A percentile compares a stretch with the other conserved stretches of the same genome.
Conservation (phyloP, 257 asterid genomes). For the Linderniella brevidens region DNA sequence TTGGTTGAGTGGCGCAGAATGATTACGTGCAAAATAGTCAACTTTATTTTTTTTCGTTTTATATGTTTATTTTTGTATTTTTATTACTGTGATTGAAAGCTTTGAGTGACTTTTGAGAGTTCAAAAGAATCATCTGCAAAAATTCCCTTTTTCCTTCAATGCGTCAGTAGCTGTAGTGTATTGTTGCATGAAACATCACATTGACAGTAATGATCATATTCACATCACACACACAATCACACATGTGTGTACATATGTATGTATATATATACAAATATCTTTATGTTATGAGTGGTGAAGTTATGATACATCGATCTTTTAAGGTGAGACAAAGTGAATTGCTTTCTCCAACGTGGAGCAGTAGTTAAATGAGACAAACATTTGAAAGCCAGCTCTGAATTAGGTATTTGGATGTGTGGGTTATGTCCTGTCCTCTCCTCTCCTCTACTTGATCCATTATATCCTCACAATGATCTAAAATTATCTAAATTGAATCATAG, state of each 20-base stretch:
- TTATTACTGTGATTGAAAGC: constrained; percentile 2
- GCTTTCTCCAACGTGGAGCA: not conserved
- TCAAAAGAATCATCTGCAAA: not conserved
- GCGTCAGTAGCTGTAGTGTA: not conserved
- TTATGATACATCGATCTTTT: not conserved
- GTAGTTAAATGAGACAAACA: not conserved
- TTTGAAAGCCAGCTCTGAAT: not conserved
- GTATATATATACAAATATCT: not conserved
- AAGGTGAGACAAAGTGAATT: not conserved
- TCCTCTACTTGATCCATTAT: too few relatives aligned
- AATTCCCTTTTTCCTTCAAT: not conserved
- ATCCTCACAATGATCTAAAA: too few relatives aligned
- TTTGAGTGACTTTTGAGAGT: constrained; percentile 4
- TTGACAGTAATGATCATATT: constrained; percentile 6
- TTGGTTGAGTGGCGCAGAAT: constrained; percentile 17
- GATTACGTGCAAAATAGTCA: constrained; percentile 12
- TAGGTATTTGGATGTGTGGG: too few relatives aligned
- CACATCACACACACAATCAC: not conserved
- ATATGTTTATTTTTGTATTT: too few relatives aligned
- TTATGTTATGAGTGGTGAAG: not conserved
- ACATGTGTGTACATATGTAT: not conserved
- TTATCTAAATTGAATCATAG: too few relatives aligned
- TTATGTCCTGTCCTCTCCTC: too few relatives aligned
- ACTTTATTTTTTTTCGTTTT: too few relatives aligned
- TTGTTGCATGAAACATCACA: constrained; percentile 10